phyloP scores from a whole-genome alignment of 306 rosid genomes.

The Gastrolobium bilobum region DNA sequence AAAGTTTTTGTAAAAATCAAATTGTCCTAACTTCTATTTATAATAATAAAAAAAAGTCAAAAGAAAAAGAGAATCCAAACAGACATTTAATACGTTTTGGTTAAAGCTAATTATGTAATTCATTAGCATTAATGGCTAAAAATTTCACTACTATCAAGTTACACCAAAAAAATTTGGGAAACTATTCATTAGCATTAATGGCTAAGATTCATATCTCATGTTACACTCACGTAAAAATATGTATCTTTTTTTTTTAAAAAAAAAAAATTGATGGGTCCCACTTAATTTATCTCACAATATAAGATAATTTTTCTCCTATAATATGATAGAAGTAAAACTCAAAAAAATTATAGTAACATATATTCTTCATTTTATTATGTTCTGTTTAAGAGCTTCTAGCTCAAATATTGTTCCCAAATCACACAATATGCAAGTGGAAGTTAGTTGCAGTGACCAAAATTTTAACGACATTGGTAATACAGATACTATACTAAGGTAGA shows the following conservation, averaged over 20 bases:
- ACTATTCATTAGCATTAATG: no score
- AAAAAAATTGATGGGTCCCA: no score
- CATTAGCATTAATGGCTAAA: constrained; percentile 10
- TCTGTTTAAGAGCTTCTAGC: neutral
- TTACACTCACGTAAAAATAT: no score
- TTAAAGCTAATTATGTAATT: neutral
- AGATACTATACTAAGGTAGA: neutral
- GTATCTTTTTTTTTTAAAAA: no score
- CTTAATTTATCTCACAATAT: no score
- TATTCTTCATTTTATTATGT: neutral
- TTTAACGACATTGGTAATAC: neutral
- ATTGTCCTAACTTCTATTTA: no score
- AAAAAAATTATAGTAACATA: neutral
- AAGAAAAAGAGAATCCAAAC: no score
- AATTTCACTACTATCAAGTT: neutral
- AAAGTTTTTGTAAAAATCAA: no score
- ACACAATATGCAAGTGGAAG: constrained; percentile 1
- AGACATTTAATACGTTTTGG: neutral
- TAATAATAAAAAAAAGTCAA: no score
- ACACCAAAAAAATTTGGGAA: neutral
- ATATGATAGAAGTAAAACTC: no score
- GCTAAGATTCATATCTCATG: no score
- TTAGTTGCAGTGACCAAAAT: neutral
- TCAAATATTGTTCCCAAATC: neutral
- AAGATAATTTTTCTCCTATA: no score